Percentiles rank a stretch among this genome's conserved stretches.
These are phyloP conservation scores for Globisporangium iwayamae DNA, from an alignment of 352 stramenopile genomes.

Conservation along the genomic window DNA sequence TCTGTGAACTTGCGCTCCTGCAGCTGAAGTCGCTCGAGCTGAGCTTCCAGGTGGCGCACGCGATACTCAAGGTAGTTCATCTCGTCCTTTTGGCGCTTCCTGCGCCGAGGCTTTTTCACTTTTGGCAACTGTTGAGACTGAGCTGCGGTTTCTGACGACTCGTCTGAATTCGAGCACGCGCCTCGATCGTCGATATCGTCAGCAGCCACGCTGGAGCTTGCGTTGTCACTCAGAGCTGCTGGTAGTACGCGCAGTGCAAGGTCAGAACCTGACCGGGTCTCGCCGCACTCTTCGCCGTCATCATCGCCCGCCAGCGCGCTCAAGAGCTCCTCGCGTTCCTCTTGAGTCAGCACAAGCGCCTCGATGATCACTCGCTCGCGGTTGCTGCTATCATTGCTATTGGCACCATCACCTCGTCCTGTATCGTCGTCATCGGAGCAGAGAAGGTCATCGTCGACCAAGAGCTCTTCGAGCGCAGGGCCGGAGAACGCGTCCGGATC, in stretches of 20 bases:
- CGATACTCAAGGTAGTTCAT: slow-evolving; percentile 20
- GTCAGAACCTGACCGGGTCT: background rate
- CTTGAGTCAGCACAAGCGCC: background rate
- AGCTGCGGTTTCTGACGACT: background rate
- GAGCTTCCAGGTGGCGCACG: slow-evolving; percentile 19
- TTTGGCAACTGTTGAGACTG: background rate
- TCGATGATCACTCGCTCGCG: background rate
- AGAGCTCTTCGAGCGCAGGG: background rate
- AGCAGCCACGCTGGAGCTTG: no score
- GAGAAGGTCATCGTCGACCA: no score
- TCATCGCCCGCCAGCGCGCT: background rate
- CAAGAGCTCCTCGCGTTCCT: background rate
- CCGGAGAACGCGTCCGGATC: background rate
- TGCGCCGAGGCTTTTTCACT: background rate
- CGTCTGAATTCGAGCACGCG: no score
- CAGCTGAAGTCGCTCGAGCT: slow-evolving; percentile 21
- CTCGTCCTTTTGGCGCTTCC: slow-evolving; percentile 30
- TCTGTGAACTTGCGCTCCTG: slow-evolving; percentile 21
- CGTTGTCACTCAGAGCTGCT: background rate
- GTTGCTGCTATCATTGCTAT: no score
- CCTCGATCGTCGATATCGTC: no score
- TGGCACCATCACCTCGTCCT: background rate
- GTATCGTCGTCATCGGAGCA: background rate
- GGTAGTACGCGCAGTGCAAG: no score
- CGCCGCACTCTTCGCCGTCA: background rate